Evolutionary conservation across 805 yeast species (phyloP).

Genomic region (Vanderwaltozyma tropicalis): DNA sequence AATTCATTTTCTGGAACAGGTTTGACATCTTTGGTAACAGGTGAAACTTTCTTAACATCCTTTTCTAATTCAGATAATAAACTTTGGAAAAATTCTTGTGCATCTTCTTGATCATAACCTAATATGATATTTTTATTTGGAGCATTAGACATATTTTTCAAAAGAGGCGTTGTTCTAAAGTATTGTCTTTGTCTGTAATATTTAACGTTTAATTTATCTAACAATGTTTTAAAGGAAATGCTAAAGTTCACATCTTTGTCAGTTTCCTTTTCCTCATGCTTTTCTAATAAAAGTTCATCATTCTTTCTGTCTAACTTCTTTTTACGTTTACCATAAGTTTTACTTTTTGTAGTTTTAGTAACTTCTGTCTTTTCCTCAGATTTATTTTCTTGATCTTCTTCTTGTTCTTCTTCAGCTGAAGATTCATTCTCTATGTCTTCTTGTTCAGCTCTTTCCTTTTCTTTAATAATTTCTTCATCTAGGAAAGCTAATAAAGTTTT

Average conservation of each 20-base stretch:
- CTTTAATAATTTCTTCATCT: conserved; percentile 30
- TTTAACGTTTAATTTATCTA: conserved; percentile 44
- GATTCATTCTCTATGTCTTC: conserved; percentile 12
- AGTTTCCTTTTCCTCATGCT: conserved; percentile 9
- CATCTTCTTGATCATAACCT: conserved; percentile 92
- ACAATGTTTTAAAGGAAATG: conserved; percentile 39
- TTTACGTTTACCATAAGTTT: conserved; percentile 14
- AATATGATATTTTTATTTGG: conserved; percentile 67
- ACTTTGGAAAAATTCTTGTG: conserved; percentile 88
- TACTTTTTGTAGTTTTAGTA: conserved; percentile 2
- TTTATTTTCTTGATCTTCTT: conserved; percentile 10
- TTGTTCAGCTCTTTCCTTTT: conserved; percentile 4
- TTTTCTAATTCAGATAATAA: conserved; percentile 57
- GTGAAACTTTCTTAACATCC: conserved; percentile 19
- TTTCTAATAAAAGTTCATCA: conserved; percentile 12
- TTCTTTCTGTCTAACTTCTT: conserved; percentile 12
- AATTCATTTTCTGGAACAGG: conserved; percentile 22
- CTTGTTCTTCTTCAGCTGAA: conserved; percentile 17
- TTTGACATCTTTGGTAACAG: conserved; percentile 10
- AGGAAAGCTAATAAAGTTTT: conserved; percentile 47
- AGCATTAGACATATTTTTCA: conserved; percentile 64
- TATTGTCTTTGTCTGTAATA: conserved; percentile 46
- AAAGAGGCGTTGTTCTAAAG: conserved; percentile 49
- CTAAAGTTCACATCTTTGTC: conserved; percentile 36
- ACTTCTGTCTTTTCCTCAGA: conserved; percentile 10